These are phyloP conservation scores for Cicer cuneatum DNA, from an alignment of 306 rosid species.

Conservation along the genomic window DNA sequence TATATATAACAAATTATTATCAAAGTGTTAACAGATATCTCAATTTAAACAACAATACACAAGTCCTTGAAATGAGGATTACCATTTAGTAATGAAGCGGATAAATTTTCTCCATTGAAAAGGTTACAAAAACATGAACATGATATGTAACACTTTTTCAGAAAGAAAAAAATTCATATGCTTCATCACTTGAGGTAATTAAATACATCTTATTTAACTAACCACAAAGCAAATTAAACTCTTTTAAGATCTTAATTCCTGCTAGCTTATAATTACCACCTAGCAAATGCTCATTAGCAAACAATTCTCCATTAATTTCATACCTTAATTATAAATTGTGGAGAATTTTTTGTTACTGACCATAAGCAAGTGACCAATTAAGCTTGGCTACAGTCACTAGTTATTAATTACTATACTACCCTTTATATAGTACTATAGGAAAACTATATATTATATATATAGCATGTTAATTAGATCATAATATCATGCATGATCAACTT, in stretches of 20 bases:
- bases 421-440: not conserved
- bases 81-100: constrained; percentile 70
- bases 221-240: constrained; percentile 30
- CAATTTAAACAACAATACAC: not conserved
- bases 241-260: not conserved
- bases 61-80: constrained; percentile 42
- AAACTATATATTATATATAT: constrained; percentile 7
- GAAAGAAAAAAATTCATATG: constrained; percentile 72
- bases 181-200: constrained; percentile 71
- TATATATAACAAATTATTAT: not conserved
- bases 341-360: constrained; percentile 86
- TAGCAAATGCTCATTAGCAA: constrained; percentile 75
- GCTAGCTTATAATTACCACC: constrained; percentile 34
- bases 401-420: not conserved
- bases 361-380: constrained; percentile 55
- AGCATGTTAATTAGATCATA: constrained; percentile 21
- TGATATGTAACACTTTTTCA: constrained; percentile 17
- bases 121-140: constrained; percentile 27
- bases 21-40: constrained; percentile 1
- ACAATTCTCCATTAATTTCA: constrained; percentile 56
- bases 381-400: not conserved
- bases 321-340: constrained; percentile 34
- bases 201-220: constrained; percentile 54
- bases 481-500: constrained; percentile 40
- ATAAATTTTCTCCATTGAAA: constrained; percentile 66